These are phyloP conservation scores for Mikania micrantha DNA, from an alignment of 129 eudicot species.

Conservation along the genomic window DNA sequence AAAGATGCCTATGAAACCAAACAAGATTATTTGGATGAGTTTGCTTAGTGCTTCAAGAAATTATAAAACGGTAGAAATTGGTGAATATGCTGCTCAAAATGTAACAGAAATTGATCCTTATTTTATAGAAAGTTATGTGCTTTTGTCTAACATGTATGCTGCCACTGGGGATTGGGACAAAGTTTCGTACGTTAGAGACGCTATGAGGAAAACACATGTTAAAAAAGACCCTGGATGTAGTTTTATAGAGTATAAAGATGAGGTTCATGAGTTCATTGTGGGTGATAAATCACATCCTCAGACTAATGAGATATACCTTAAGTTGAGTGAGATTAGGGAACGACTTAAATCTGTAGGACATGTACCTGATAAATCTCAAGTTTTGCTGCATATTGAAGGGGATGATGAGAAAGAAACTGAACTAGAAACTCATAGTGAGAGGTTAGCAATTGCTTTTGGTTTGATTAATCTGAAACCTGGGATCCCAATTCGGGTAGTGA, in stretches of 20 bases:
- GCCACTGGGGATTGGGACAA: constrained; percentile 71
- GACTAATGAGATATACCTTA: constrained; percentile 23
- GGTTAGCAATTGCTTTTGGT: constrained; percentile 76
- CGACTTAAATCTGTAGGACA: constrained; percentile 29
- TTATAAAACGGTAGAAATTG: constrained; percentile 53
- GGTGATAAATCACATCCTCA: constrained; percentile 51
- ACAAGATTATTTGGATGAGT: constrained; percentile 77
- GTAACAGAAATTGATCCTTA: constrained; percentile 59
- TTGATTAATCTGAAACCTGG: constrained; percentile 41
- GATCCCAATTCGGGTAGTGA: constrained; percentile 53
- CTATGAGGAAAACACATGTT: constrained; percentile 40
- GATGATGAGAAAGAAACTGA: constrained; percentile 34
- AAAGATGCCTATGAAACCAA: constrained; percentile 70
- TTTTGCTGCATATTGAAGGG: constrained; percentile 37
- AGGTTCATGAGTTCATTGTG: constrained; percentile 40
- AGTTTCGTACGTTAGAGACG: constrained; percentile 49
- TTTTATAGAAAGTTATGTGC: constrained; percentile 67
- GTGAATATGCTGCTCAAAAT: constrained; percentile 47
- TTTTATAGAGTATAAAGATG: constrained; percentile 25
- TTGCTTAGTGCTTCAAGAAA: constrained; percentile 63
- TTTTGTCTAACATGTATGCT: constrained; percentile 90
- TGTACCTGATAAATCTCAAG: constrained; percentile 32
- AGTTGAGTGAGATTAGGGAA: constrained; percentile 34
- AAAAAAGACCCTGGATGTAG: constrained; percentile 49
- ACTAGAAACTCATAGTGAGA: constrained; percentile 74